phyloP scores from a whole-genome alignment of 2,329 filamentous ascomycete genomes.

The Hymenoscyphus fraxineus region DNA sequence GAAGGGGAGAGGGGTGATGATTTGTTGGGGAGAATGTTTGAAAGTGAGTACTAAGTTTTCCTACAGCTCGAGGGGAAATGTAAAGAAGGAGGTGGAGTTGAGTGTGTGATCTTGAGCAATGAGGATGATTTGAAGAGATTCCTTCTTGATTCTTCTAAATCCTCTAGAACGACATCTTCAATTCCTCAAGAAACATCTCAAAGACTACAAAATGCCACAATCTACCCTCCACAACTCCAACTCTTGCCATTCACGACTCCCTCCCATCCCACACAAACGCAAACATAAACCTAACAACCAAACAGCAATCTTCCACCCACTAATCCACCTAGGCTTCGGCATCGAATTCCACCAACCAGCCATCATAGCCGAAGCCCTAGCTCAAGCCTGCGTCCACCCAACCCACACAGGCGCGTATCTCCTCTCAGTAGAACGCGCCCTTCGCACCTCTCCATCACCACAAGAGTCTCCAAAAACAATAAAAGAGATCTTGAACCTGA shows the following conservation, averaged over 20 bases:
- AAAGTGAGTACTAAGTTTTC: constrained; percentile 41
- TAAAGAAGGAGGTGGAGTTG: too few relatives aligned
- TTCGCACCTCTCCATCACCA: constrained; percentile 34
- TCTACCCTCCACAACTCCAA: too few relatives aligned
- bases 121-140: too few relatives aligned
- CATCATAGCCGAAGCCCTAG: constrained; percentile 74
- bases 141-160: too few relatives aligned
- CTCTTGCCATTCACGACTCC: too few relatives aligned
- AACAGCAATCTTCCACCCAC: constrained; percentile 67
- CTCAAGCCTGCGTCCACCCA: constrained; percentile 69
- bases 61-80: too few relatives aligned
- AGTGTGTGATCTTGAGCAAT: too few relatives aligned
- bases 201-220: too few relatives aligned
- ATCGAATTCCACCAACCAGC: constrained; percentile 79
- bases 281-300: not conserved
- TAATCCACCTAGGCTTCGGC: constrained; percentile 83
- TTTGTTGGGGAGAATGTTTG: constrained; percentile 65
- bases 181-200: too few relatives aligned
- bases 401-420: constrained; percentile 54
- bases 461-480: constrained; percentile 43
- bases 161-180: too few relatives aligned
- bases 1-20: constrained; percentile 62
- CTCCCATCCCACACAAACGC: not conserved
- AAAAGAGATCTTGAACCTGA: constrained; percentile 57
- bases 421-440: constrained; percentile 45